These are phyloP conservation scores for Spatholobus suberectus DNA, from an alignment of 306 rosid species.

Conservation along the genomic window DNA sequence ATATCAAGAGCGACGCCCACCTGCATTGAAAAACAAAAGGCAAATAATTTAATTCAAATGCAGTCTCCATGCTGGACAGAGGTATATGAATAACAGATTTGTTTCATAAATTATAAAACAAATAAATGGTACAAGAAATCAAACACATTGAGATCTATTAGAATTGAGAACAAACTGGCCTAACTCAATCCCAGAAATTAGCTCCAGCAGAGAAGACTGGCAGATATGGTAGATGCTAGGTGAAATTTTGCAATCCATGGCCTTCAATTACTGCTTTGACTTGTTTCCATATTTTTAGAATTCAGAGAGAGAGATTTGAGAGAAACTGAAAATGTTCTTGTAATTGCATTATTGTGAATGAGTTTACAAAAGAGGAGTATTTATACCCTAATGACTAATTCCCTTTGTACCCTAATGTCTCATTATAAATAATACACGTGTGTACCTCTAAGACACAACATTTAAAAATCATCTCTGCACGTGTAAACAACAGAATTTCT, in stretches of 20 bases:
- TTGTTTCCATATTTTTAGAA: neutral
- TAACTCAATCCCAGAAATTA: neutral
- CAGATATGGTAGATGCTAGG: neutral
- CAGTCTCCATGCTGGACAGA: constrained; percentile 5
- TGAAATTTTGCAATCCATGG: neutral
- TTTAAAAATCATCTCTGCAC: too few species aligned
- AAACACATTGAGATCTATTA: neutral
- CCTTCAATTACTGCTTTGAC: neutral
- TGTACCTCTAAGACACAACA: neutral
- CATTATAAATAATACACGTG: neutral
- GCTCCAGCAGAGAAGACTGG: neutral
- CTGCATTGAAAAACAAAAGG: constrained; percentile 51
- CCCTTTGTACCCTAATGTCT: too few species aligned
- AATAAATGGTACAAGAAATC: constrained; percentile 1
- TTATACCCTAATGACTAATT: too few species aligned
- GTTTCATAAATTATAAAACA: neutral
- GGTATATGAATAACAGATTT: constrained; percentile 2
- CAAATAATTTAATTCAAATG: constrained; percentile 8
- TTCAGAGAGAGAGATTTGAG: too few species aligned
- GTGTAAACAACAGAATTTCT: neutral
- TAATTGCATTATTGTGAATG: too few species aligned
- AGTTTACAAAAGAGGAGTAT: too few species aligned
- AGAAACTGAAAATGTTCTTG: too few species aligned
- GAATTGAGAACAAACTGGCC: neutral
- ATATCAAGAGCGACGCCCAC: constrained; percentile 72